phyloP scores from a whole-genome alignment of 208 protist genomes.

The Blastocrithidia nonstop region DNA sequence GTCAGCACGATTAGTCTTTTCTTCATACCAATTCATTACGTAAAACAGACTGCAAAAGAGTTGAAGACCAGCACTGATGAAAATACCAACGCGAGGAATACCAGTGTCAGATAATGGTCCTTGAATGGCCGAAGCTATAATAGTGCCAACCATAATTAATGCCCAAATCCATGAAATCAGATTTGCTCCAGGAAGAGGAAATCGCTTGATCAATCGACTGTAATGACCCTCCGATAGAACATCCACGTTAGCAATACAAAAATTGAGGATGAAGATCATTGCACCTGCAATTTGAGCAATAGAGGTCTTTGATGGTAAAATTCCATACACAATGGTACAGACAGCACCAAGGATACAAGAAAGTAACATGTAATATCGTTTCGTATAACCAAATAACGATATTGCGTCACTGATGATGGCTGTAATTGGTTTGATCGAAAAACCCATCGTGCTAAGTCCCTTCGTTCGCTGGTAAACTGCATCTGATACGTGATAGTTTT shows the following conservation, averaged over 20 bases:
- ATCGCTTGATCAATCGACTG: slow-evolving; percentile 15
- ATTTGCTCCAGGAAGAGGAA: slow-evolving; percentile 8
- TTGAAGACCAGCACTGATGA: slow-evolving; percentile 13
- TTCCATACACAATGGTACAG: slow-evolving; percentile 12
- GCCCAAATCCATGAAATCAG: slow-evolving; percentile 24
- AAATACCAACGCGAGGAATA: slow-evolving; percentile 10
- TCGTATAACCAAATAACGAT: slow-evolving; percentile 21
- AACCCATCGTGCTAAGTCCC: slow-evolving; percentile 15
- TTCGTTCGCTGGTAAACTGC: slow-evolving; percentile 15
- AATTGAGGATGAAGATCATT: slow-evolving; percentile 17
- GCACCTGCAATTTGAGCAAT: slow-evolving; percentile 9
- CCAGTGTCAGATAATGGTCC: slow-evolving; percentile 15
- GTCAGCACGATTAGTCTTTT: slow-evolving; percentile 11
- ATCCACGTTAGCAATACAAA: slow-evolving; percentile 21
- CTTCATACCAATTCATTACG: slow-evolving; percentile 26
- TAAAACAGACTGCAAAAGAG: slow-evolving; percentile 8
- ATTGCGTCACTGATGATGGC: slow-evolving; percentile 21
- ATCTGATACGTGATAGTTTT: slow-evolving; percentile 6
- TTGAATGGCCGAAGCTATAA: slow-evolving; percentile 14
- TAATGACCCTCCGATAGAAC: slow-evolving; percentile 29
- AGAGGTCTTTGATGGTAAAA: slow-evolving; percentile 9
- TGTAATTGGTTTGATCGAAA: slow-evolving; percentile 24
- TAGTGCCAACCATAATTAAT: slow-evolving; percentile 9
- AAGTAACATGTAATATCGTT: slow-evolving; percentile 22
- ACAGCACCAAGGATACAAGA: slow-evolving; percentile 11